Conservation (phyloP, 176 grass and related monocot species). For the Panicum miliaceum region DNA sequence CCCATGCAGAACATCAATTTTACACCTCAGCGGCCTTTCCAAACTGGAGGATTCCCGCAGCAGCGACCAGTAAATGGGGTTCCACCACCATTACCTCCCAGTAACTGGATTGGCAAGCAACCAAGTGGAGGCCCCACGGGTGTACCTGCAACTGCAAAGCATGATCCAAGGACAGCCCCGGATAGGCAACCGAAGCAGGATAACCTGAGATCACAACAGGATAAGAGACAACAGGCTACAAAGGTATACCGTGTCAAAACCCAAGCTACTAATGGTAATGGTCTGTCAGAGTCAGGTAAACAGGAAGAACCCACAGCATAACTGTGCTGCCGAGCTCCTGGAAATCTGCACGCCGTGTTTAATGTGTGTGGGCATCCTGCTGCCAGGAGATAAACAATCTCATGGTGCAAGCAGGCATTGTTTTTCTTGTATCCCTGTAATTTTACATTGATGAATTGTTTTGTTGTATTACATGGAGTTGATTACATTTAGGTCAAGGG, state of each 20-base stretch:
- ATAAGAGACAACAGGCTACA: constrained; percentile 55
- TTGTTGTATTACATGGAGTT: constrained; percentile 28
- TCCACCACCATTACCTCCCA: constrained; percentile 72
- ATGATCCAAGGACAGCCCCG: constrained; percentile 32
- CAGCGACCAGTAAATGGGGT: constrained; percentile 53
- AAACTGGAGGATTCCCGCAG: constrained; percentile 33
- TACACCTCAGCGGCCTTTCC: constrained; percentile 41
- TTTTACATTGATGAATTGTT: constrained; percentile 38
- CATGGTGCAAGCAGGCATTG: constrained; percentile 13
- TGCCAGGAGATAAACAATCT: neutral
- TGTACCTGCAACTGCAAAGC: constrained; percentile 47
- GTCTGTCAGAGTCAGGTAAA: constrained; percentile 43
- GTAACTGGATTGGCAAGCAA: constrained; percentile 85
- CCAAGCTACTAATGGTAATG: constrained; percentile 44
- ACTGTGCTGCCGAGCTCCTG: neutral
- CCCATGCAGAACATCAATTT: constrained; percentile 38
- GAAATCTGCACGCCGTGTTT: constrained; percentile 5
- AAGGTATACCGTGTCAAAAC: constrained; percentile 70
- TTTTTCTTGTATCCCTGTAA: neutral
- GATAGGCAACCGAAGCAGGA: constrained; percentile 55
- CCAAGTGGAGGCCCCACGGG: constrained; percentile 40
- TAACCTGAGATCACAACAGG: constrained; percentile 48
- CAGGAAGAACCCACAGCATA: constrained; percentile 17
- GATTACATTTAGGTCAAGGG: constrained; percentile 27
- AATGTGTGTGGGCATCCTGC: neutral